phyloP scores from a whole-genome alignment of 2,329 filamentous ascomycete genomes.

The Scortechinia acanthostroma region DNA sequence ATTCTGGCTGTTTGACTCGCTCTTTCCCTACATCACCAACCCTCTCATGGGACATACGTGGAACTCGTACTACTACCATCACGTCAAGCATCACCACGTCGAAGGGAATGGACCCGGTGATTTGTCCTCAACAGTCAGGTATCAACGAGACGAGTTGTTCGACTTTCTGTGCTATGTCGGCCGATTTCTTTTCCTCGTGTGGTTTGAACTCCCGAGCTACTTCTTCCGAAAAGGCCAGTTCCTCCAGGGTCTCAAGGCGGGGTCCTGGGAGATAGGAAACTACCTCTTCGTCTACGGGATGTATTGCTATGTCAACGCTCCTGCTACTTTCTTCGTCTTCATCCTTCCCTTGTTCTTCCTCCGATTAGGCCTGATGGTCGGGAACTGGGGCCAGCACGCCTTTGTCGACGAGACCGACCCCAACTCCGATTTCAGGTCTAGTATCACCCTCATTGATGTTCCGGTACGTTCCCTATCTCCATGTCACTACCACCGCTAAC shows the following conservation, averaged over 20 bases:
- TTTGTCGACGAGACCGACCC: constrained; percentile 72
- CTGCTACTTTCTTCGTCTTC: constrained; percentile 56
- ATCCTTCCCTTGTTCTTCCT: constrained; percentile 60
- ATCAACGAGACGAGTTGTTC: constrained; percentile 61
- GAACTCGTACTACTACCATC: constrained; percentile 81
- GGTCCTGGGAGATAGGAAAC: constrained; percentile 52
- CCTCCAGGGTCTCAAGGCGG: constrained; percentile 42
- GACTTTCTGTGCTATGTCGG: constrained; percentile 69
- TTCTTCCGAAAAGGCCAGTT: constrained; percentile 59
- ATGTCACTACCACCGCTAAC: constrained; percentile 5
- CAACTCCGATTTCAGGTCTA: constrained; percentile 71
- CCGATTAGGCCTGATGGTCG: constrained; percentile 69
- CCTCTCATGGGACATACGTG: constrained; percentile 77
- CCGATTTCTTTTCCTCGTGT: constrained; percentile 68
- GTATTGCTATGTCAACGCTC: constrained; percentile 35
- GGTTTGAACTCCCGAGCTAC: constrained; percentile 70
- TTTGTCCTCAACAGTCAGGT: constrained; percentile 69
- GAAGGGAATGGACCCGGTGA: constrained; percentile 75
- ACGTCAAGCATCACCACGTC: constrained; percentile 80
- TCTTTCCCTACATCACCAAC: constrained; percentile 69
- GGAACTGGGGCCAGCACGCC: constrained; percentile 80
- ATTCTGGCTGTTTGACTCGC: constrained; percentile 47
- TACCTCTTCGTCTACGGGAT: constrained; percentile 43
- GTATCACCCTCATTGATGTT: constrained; percentile 74
- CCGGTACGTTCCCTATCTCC: constrained; percentile 40